phyloP scores from a whole-genome alignment of 176 grass and related monocot genomes.

The Phyllostachys edulis region DNA sequence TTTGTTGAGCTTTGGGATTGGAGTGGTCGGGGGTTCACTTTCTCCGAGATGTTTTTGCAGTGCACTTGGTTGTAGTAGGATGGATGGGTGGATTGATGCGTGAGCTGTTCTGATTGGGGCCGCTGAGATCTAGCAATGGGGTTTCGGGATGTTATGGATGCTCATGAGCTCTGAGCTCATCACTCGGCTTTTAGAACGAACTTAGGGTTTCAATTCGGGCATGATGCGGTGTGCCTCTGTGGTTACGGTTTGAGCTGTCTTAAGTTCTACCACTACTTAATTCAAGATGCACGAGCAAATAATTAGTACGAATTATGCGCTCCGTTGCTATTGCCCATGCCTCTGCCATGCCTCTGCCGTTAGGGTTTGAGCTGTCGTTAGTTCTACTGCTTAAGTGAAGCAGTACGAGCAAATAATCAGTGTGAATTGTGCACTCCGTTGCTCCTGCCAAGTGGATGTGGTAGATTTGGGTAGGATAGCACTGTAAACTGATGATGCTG shows the following conservation, averaged over 20 bases:
- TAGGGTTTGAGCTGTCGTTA: background rate
- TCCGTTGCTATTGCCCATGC: background rate
- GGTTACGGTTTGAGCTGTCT: conserved; percentile 1
- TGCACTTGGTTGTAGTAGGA: background rate
- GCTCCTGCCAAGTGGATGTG: background rate
- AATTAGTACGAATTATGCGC: background rate
- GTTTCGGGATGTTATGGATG: background rate
- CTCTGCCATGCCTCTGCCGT: background rate
- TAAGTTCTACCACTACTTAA: conserved; percentile 5
- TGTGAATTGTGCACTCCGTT: background rate
- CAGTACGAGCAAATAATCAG: background rate
- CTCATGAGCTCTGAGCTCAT: background rate
- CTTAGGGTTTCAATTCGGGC: background rate
- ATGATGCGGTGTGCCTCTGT: background rate
- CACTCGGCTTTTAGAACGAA: background rate
- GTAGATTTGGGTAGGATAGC: background rate
- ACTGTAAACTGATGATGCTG: background rate
- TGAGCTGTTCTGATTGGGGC: background rate
- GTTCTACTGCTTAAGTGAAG: background rate
- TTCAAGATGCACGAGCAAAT: background rate
- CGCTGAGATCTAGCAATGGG: conserved; percentile 4
- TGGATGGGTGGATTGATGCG: background rate
- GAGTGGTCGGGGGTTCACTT: background rate
- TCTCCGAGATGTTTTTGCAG: background rate
- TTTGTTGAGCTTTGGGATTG: background rate